Base-by-base conservation (phyloP, 2,329 filamentous ascomycete genomes). In the Talaromyces albobiverticillius region DNA sequence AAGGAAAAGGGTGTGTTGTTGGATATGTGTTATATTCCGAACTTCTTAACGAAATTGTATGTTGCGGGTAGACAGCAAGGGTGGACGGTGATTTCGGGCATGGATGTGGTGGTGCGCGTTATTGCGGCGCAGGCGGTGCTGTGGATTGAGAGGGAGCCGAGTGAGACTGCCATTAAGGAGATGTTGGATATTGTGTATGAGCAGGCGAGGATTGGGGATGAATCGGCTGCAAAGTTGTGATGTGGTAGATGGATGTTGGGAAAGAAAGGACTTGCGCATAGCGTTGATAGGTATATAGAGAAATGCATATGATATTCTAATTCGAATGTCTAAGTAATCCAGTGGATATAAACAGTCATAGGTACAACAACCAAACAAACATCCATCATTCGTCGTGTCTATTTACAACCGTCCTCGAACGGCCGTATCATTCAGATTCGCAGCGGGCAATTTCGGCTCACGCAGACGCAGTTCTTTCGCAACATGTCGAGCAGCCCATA, bases 1-100 rank as follows among this genome's bases (percentile, higher is more conserved):
- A 49, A 61, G 11, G 41, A 56, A 9, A 86, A 87, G 70, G 88
- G 87, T 6, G 83, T 83, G 6, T 82, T 92, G 54, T 68, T 92
- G 56, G 88, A 92, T 70, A 92, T 93, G 88, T 91, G 88, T 76
- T 92, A 92, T 67, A 89, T 91, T 66, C 89, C 89, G 0, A 69
- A 78, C 2, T 85, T 87, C 0, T 85, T 82, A 68, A 92, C 89
- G 0, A 77, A 81, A 16, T 9, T 40, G 2, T 11, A 20, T 60
- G 81, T 90, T 46, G 83, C 82, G 1, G 79, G 77, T 41, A 62
- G 90, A 40, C 70, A 73, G 2, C 76, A 77, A 9, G 85, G 85
- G 0, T 91, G 88, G 88, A 80, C 85, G 69, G 84, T 91, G 1
- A 87, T 91, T 22, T 68, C 89, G 5, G 88, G 88, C 0, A 90